Percentiles rank a stretch among this genome's conserved stretches.
phyloP scores from a whole-genome alignment of 129 eudicot genomes.

The Saposhnikovia divaricata region DNA sequence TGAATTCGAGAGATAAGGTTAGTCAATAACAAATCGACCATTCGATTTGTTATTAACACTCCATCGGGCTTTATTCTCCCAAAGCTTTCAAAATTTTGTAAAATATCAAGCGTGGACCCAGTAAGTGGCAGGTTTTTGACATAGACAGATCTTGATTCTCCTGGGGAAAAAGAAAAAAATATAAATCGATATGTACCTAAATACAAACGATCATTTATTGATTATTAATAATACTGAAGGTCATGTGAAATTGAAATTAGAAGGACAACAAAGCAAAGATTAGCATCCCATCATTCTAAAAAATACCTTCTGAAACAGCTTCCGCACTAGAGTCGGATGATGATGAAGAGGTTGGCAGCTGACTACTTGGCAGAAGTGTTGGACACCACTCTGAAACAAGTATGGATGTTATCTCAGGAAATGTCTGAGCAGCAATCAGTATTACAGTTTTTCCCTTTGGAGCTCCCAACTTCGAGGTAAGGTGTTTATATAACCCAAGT shows the following conservation, averaged over 20 bases:
- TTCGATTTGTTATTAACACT: constrained; percentile 56
- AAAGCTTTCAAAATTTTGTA: constrained; percentile 59
- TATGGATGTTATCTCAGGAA: constrained; percentile 28
- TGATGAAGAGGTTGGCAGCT: constrained; percentile 23
- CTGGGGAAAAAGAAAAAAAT: constrained; percentile 22
- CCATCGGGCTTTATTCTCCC: constrained; percentile 75
- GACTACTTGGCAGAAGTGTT: constrained; percentile 36
- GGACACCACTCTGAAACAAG: constrained; percentile 45
- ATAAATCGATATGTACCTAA: neutral
- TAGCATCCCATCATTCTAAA: constrained; percentile 33
- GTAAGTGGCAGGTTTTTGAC: constrained; percentile 80
- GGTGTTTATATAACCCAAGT: neutral
- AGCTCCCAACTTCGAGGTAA: constrained; percentile 45
- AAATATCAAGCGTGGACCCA: constrained; percentile 47
- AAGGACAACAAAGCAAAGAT: neutral
- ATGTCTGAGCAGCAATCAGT: constrained; percentile 32
- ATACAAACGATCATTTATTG: neutral
- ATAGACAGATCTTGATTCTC: constrained; percentile 69
- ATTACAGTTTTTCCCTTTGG: constrained; percentile 48
- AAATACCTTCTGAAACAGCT: constrained; percentile 33
- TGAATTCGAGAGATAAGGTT: neutral
- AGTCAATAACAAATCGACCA: constrained; percentile 36
- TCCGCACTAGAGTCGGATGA: constrained; percentile 32
- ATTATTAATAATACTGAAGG: neutral
- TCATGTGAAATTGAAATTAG: neutral